Base-by-base conservation (phyloP, 1,284 basidiomycete species). In the Tilletia setariae region DNA sequence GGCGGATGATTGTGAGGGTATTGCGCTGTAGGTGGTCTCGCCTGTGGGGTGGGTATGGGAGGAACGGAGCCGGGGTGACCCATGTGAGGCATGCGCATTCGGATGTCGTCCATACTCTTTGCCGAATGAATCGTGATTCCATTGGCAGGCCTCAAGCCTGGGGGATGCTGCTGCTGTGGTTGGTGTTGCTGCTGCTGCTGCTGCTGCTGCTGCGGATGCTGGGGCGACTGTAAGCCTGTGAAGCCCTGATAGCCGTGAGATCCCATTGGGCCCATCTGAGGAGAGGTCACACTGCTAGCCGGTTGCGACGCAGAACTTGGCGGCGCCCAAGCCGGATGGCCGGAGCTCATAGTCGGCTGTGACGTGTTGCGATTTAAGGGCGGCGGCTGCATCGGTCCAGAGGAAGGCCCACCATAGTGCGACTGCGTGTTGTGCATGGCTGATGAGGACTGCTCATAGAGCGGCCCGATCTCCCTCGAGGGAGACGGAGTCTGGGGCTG, bases 21-120 rank as follows among this genome's bases (percentile, higher is more conserved):
- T 30, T 61, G 56, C 16, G 15, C 28, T 35, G 56, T 28, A 35
- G 56, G 56, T 61, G 56, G 56, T 61, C 56, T 40, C n/a, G 32
- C 16, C 32, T 61, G 56, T 32, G 28, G 16, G 21, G 3, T 16
- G 2, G 56, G 16, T 30, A n/a, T 32, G 8, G 23, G 56, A 35
- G 64, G 64, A 21, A 65, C 49, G 8, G 44, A 25, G 44, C 64
- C 64, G 11, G 64, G n/a, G 9, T 44, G 64, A 28, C 44, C 44
- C 43, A 47, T 47, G 13, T 21, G 44, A 3, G 64, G 64, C 44
- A 47, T 25, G 13, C 64, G 21, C 42, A 47, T 47, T 21, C 64
- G 21, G 19, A 65, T 44, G 30, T 65, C 64, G 30, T 65, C 64
- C 64, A 65, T 65, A 25, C 64, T 65, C 44, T 65, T 65, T 7